Evolutionary conservation across 148 eudicot species (phyloP), one percentile per base, ranked within the genome.

Genomic region (Rhododendron molle): DNA sequence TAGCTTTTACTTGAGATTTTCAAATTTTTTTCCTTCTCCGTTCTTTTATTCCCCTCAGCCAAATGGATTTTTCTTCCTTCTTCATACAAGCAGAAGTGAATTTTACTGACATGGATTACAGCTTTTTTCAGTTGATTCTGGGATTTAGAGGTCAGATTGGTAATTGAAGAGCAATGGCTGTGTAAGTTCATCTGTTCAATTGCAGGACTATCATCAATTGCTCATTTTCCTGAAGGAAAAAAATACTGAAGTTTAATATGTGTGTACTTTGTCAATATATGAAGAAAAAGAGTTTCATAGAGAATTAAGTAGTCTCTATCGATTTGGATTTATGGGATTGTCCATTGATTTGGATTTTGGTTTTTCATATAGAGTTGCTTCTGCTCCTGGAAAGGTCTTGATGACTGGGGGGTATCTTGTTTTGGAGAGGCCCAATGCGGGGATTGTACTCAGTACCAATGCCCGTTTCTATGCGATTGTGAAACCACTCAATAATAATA

Each of bases 371-470:
- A 96, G 98, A 72, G 92, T 96, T 92, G 98, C 98, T 83, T 95
- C 99, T 83, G 98, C 95, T 86, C 94, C 94, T 84, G 95, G 95
- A 30, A 93, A 84, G 83, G 88, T 87, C 83, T 83, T 87, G 76
- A 87, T 87, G 54, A 85, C 84, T 38, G 80, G 87, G 77, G 84
- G 99, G 34, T 97, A 97, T 86, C 95, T 97, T 86, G 89, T 97
- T 85, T 79, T 97, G 88, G 98, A 97, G 94, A 94, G 98, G 89
- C 98, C 98, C 21, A 95, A 97, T 91, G 98, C 95, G 11, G 99
- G 99, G 65, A 88, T 95, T 89, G 99, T 97, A 65, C 92, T 97
- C 80, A 95, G 98, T 81, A 95, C 99, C 69, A 97, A 93, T 93
- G 95, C 98, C 60, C 94, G 98, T 47, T 97, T 97, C 84, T 94